Evolutionary conservation across 1,284 basidiomycete genomes (phyloP).

Genomic region (Microbotryomycetes sp.): DNA sequence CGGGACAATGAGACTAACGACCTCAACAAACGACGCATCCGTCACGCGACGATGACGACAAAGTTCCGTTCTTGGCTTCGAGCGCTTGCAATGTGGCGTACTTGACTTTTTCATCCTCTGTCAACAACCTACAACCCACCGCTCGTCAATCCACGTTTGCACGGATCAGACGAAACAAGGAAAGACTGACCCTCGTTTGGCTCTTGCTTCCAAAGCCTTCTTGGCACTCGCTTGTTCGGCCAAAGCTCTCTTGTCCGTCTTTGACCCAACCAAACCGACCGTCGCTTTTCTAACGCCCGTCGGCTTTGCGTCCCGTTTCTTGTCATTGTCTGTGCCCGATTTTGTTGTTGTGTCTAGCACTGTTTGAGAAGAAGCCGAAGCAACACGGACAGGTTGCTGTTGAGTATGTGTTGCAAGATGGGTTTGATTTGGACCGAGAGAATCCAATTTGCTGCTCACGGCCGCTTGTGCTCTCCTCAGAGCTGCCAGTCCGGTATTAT

Average conservation of each 20-base stretch:
- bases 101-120: constrained; percentile 27
- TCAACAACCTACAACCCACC: constrained; percentile 15
- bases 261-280: background rate
- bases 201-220: constrained; percentile 29
- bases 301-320: background rate
- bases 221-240: constrained; percentile 22
- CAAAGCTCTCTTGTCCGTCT: constrained; percentile 16
- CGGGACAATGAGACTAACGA: too few relatives aligned
- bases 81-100: constrained; percentile 31
- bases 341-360: background rate
- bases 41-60: too few relatives aligned
- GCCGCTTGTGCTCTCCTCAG: constrained; percentile 19
- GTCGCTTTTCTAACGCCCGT: background rate
- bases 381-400: background rate
- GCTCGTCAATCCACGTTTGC: background rate
- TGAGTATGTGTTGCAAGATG: background rate
- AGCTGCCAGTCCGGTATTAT: constrained; percentile 12
- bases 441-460: background rate
- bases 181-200: constrained; percentile 28
- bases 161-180: background rate
- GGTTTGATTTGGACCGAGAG: background rate
- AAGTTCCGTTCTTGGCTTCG: constrained; percentile 8
- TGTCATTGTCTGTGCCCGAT: background rate
- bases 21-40: too few relatives aligned
- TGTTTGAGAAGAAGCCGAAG: background rate